Evolutionary conservation across 176 grass and related monocot genomes (phyloP).

Genomic region (Juncus inflexus): DNA sequence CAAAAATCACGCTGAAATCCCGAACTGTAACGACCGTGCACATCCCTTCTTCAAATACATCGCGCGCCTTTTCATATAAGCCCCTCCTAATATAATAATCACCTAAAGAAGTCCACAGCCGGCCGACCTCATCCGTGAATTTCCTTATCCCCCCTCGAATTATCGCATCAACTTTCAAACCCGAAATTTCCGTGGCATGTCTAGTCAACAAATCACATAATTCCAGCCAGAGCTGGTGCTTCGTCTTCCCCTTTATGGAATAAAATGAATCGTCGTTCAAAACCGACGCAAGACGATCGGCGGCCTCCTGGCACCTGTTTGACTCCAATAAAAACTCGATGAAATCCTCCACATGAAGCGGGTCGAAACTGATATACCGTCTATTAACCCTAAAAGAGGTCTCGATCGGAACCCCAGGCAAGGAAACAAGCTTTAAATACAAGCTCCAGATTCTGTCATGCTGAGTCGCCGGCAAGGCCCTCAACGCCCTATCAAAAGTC

Average conservation of each 20-base stretch:
- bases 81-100: constrained; percentile 50
- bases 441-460: constrained; percentile 57
- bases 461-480: constrained; percentile 52
- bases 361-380: constrained; percentile 60
- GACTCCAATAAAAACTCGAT: constrained; percentile 46
- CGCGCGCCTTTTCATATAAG: constrained; percentile 44
- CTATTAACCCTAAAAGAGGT: constrained; percentile 39
- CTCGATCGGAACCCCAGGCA: constrained; percentile 39
- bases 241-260: constrained; percentile 50
- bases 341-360: constrained; percentile 45
- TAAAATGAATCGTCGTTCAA: constrained; percentile 46
- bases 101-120: constrained; percentile 50
- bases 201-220: constrained; percentile 43
- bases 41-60: constrained; percentile 54
- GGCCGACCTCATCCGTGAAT: constrained; percentile 48
- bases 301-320: constrained; percentile 48
- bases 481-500: constrained; percentile 48
- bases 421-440: constrained; percentile 39
- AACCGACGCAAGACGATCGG: constrained; percentile 42
- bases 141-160: constrained; percentile 47
- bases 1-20: constrained; percentile 53
- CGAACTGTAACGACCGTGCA: constrained; percentile 33
- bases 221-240: constrained; percentile 52
- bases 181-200: constrained; percentile 45
- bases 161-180: constrained; percentile 59